Evolutionary conservation across 306 rosid genomes (phyloP).

Genomic region (Fagus crenata): DNA sequence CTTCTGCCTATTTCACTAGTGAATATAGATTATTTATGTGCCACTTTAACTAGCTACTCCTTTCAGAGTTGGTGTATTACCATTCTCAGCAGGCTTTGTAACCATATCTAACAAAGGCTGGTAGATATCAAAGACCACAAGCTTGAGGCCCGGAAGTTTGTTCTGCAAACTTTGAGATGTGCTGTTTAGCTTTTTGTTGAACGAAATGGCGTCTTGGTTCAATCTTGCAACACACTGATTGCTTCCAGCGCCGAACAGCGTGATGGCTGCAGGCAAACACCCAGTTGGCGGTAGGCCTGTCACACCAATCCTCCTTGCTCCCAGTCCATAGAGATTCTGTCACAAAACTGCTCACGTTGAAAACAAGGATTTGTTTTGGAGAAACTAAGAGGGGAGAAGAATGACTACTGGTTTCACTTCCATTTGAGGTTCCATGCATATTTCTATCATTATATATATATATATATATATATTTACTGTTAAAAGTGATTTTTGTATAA

Average conservation of each 20-base stretch:
- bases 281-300: conserved; percentile 58
- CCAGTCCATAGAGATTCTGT: conserved; percentile 57
- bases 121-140: conserved; percentile 52
- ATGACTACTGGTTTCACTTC: not conserved
- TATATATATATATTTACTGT: no score
- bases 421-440: not conserved
- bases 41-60: conserved; percentile 2
- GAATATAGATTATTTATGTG: conserved; percentile 13
- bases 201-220: conserved; percentile 52
- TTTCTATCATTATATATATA: conserved; percentile 9
- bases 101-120: conserved; percentile 54
- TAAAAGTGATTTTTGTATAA: no score
- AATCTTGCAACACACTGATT: conserved; percentile 51
- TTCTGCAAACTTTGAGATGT: conserved; percentile 44
- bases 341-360: conserved; percentile 32
- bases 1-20: conserved; percentile 3
- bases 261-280: conserved; percentile 54
- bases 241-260: conserved; percentile 55
- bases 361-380: conserved; percentile 7
- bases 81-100: conserved; percentile 42
- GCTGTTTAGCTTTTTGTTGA: conserved; percentile 52
- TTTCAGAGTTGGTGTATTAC: conserved; percentile 35
- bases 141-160: conserved; percentile 46
- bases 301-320: conserved; percentile 55
- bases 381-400: conserved; percentile 1